phyloP scores from a whole-genome alignment of 2,329 filamentous ascomycete species.

The Amauroascus verrucosus region DNA sequence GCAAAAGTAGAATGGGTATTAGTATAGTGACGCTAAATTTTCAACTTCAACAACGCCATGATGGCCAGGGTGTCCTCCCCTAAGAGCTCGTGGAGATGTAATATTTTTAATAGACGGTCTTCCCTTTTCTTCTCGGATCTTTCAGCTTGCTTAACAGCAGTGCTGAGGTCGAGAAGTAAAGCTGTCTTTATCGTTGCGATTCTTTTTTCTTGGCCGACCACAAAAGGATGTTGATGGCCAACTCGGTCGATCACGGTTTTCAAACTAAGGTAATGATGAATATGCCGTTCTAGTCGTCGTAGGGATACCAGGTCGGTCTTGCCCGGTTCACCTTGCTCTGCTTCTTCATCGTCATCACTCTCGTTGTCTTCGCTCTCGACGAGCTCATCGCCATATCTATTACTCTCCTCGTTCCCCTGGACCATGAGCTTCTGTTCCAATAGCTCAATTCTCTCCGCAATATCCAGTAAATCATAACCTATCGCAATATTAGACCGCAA shows the following conservation, averaged over 20 bases:
- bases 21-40: slow-evolving; percentile 20
- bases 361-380: slow-evolving; percentile 26
- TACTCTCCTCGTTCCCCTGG: slow-evolving; percentile 18
- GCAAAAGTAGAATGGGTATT: not conserved
- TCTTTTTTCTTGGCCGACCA: slow-evolving; percentile 47
- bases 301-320: slow-evolving; percentile 27
- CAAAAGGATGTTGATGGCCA: slow-evolving; percentile 52
- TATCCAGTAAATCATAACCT: slow-evolving; percentile 42
- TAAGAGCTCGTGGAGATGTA: slow-evolving; percentile 52
- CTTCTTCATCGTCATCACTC: slow-evolving; percentile 26
- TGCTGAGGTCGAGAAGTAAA: slow-evolving; percentile 54
- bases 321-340: slow-evolving; percentile 15
- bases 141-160: slow-evolving; percentile 48
- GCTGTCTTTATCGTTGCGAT: slow-evolving; percentile 51
- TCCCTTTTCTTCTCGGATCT: slow-evolving; percentile 25
- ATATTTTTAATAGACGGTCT: slow-evolving; percentile 43
- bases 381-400: slow-evolving; percentile 22
- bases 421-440: slow-evolving; percentile 62
- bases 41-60: slow-evolving; percentile 43
- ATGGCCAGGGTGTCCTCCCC: slow-evolving; percentile 51
- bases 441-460: slow-evolving; percentile 42
- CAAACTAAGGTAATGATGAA: slow-evolving; percentile 49
- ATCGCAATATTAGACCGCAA: slow-evolving; percentile 55
- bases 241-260: slow-evolving; percentile 42
- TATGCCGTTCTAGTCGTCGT: slow-evolving; percentile 45